Evolutionary conservation across 345 rosid species (phyloP).

Genomic region (Pistacia atlantica): DNA sequence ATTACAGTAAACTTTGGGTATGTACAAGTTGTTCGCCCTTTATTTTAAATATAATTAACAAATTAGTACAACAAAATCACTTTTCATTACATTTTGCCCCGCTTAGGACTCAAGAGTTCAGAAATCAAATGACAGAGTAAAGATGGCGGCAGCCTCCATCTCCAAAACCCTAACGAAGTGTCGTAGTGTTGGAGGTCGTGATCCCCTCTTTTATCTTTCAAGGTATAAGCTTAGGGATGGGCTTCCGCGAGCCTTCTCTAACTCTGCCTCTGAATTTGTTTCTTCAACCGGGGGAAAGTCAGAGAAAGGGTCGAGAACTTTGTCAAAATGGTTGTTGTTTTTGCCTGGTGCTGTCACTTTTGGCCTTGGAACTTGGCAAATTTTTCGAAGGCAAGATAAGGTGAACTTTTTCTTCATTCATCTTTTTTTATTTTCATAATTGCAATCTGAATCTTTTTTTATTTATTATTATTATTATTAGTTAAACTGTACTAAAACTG

Average conservation of each 20-base stretch:
- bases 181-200: conserved; percentile 22
- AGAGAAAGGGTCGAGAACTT: conserved; percentile 39
- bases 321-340: conserved; percentile 75
- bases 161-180: conserved; percentile 45
- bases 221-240: conserved; percentile 29
- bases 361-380: conserved; percentile 99
- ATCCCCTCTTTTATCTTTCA: conserved; percentile 7
- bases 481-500: too few relatives aligned
- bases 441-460: too few relatives aligned
- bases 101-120: too few relatives aligned
- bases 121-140: conserved; percentile 25
- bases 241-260: conserved; percentile 29
- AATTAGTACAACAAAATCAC: too few relatives aligned
- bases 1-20: too few relatives aligned
- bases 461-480: too few relatives aligned
- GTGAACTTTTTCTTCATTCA: conserved; percentile 27
- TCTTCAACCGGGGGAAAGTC: not conserved
- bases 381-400: conserved; percentile 91
- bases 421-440: not conserved
- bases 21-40: too few relatives aligned
- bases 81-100: too few relatives aligned
- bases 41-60: too few relatives aligned
- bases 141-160: conserved; percentile 44
- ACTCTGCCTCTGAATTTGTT: conserved; percentile 33
- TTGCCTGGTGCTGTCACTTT: conserved; percentile 89